Evolutionary conservation across 495 filamentous ascomycete genomes (phyloP).

Genomic region (Daldinia caldariorum): DNA sequence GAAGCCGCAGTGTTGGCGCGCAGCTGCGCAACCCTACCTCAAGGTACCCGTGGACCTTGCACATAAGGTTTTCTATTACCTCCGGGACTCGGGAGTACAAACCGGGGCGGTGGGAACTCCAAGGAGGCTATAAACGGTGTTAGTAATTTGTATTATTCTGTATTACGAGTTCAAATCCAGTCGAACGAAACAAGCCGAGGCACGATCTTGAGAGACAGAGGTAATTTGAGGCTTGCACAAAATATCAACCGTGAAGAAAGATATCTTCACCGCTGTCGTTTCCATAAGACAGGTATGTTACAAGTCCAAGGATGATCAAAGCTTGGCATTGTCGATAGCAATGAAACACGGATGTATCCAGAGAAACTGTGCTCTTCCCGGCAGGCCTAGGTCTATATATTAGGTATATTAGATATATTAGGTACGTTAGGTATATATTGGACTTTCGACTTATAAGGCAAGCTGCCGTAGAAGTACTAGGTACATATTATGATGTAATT

Average conservation of each 20-base stretch:
- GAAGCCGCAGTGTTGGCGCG: conserved; percentile 37
- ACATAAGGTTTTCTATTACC: conserved; percentile 36
- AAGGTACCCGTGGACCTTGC: conserved; percentile 7
- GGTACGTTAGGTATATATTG: too few relatives aligned
- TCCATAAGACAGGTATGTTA: conserved; percentile 27
- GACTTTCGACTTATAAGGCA: neutral
- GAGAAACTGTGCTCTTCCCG: neutral
- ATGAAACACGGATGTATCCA: neutral
- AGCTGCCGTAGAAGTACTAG: neutral
- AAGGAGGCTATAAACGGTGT: conserved; percentile 4
- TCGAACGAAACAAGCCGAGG: neutral
- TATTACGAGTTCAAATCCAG: neutral
- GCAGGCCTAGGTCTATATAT: too few relatives aligned
- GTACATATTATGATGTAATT: conserved; percentile 6
- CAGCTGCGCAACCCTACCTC: conserved; percentile 24
- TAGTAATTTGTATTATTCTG: conserved; percentile 24
- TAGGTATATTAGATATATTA: too few relatives aligned
- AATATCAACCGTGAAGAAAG: neutral
- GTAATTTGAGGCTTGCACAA: neutral
- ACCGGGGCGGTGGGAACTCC: conserved; percentile 22
- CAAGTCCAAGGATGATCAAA: neutral
- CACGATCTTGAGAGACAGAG: neutral
- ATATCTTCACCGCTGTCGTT: conserved; percentile 29
- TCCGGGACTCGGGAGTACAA: conserved; percentile 23
- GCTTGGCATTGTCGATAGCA: neutral